A percentile compares a stretch with the other conserved stretches of the same genome.
phyloP scores from a whole-genome alignment of 768 basidiomycete genomes.

The Rhizopogon vinicolor region DNA sequence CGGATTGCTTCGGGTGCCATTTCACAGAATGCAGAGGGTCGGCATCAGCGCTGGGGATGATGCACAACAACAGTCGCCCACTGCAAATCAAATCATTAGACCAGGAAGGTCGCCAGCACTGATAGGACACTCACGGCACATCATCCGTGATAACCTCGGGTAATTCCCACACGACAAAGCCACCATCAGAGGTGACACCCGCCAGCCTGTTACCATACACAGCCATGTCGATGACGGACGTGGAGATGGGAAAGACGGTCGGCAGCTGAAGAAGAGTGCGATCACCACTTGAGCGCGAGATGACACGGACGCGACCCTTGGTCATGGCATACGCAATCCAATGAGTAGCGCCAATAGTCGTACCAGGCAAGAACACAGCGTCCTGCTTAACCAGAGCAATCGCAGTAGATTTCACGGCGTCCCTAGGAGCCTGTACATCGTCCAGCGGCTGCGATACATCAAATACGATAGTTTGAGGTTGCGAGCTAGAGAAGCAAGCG shows the following conservation, averaged over 20 bases:
- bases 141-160: constrained; percentile 83
- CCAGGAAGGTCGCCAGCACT: constrained; percentile 12
- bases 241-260: constrained; percentile 50
- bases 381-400: constrained; percentile 88
- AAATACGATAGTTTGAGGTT: constrained; percentile 65
- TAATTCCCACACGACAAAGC: constrained; percentile 85
- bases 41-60: constrained; percentile 50
- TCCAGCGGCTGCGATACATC: constrained; percentile 72
- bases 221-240: constrained; percentile 81
- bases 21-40: constrained; percentile 78
- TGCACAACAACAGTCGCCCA: constrained; percentile 64
- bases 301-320: constrained; percentile 84
- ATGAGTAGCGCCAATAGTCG: constrained; percentile 85
- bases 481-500: constrained; percentile 38
- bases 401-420: constrained; percentile 83
- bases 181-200: constrained; percentile 84
- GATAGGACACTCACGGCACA: constrained; percentile 55
- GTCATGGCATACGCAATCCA: constrained; percentile 96
- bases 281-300: constrained; percentile 84
- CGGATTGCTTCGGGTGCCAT: constrained; percentile 82
- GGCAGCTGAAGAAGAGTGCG: constrained; percentile 81
- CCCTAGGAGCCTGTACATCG: constrained; percentile 70
- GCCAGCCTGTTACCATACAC: constrained; percentile 79
- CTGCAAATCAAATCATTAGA: constrained; percentile 30
- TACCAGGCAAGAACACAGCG: constrained; percentile 76